Evolutionary conservation across 257 asterid species (phyloP).

Genomic region (Petrea volubilis): DNA sequence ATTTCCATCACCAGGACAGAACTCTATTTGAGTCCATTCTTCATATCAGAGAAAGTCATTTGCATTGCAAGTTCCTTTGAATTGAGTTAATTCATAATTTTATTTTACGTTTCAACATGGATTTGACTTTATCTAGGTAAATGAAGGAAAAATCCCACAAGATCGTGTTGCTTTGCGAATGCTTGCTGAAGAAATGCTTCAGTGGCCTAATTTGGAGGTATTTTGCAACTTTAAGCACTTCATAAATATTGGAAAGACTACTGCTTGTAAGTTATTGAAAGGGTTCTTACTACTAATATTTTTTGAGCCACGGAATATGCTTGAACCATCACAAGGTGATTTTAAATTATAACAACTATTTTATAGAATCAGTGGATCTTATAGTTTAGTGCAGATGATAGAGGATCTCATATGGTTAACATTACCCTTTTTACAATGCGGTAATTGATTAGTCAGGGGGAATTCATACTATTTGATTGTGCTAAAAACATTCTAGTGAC

Average conservation of each 20-base stretch:
- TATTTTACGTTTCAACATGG: slow-evolving; percentile 14
- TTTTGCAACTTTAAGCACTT: slow-evolving; percentile 6
- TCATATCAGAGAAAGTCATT: background rate
- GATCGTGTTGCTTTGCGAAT: slow-evolving; percentile 63
- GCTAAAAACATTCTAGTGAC: background rate
- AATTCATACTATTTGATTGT: background rate
- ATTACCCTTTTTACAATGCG: too few species aligned
- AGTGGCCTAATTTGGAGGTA: slow-evolving; percentile 98
- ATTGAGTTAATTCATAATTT: background rate
- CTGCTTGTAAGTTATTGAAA: background rate
- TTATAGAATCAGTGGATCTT: background rate
- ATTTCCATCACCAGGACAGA: background rate
- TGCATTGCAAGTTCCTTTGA: slow-evolving; percentile 12
- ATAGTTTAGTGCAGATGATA: background rate
- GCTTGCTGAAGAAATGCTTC: slow-evolving; percentile 87
- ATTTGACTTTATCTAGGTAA: slow-evolving; percentile 46
- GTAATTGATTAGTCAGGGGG: too few species aligned
- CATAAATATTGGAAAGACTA: background rate
- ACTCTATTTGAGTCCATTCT: background rate
- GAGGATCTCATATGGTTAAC: background rate
- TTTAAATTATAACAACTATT: background rate
- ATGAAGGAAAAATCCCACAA: slow-evolving; percentile 81
- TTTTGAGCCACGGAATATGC: background rate
- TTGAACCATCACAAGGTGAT: background rate
- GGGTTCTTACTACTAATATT: background rate